Conservation (phyloP, 805 yeast genomes). For the Pichia occidentalis region DNA sequence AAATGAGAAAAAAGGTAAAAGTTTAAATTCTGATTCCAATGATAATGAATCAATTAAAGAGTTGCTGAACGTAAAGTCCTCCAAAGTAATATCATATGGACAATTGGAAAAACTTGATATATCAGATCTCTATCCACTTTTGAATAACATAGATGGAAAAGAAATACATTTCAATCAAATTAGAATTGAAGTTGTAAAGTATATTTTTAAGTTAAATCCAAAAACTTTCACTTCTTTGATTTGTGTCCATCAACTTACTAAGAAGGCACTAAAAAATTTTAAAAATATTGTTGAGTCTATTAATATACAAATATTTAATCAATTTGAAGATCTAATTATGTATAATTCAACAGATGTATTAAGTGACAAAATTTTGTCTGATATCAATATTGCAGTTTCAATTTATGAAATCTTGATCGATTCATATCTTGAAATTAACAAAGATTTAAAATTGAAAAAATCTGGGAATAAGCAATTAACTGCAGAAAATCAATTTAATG, state of each 20-base stretch:
- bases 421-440: constrained; percentile 29
- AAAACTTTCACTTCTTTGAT: not conserved
- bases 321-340: constrained; percentile 10
- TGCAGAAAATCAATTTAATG: constrained; percentile 32
- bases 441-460: constrained; percentile 22
- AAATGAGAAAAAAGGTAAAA: constrained; percentile 9
- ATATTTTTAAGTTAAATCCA: constrained; percentile 15
- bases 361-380: not conserved
- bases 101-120: constrained; percentile 17
- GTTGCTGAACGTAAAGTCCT: constrained; percentile 18
- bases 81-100: constrained; percentile 8
- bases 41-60: constrained; percentile 27
- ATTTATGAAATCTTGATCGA: constrained; percentile 41
- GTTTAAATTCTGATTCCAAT: constrained; percentile 4
- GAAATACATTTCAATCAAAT: constrained; percentile 25
- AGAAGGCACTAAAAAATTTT: constrained; percentile 18
- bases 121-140: constrained; percentile 16
- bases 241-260: not conserved
- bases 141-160: constrained; percentile 16
- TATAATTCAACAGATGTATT: not conserved
- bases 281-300: constrained; percentile 24
- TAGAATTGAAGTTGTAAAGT: constrained; percentile 22
- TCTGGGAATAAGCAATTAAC: constrained; percentile 13
- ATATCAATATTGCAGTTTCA: constrained; percentile 28
- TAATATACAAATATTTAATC: constrained; percentile 21